Conservation (phyloP, 2,329 filamentous ascomycete genomes). For the Talaromyces pinophilus region DNA sequence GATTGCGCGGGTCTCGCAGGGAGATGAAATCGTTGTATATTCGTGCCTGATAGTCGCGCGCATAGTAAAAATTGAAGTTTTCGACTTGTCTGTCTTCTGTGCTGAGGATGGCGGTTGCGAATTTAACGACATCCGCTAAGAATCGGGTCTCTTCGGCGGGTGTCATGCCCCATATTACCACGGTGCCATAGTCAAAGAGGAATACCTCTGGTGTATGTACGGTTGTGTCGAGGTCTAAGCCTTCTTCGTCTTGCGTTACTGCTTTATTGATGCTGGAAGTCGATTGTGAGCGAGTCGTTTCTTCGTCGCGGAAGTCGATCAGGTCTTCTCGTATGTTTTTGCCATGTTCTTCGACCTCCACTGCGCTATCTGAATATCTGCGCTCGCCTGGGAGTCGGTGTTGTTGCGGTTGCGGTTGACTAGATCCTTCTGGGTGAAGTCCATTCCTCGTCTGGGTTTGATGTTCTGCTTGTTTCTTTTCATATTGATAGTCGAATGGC, state of each 20-base stretch:
- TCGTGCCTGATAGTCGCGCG: slow-evolving; percentile 91
- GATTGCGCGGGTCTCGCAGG: slow-evolving; percentile 87
- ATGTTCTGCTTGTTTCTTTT: slow-evolving; percentile 41
- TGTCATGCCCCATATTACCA: slow-evolving; percentile 98
- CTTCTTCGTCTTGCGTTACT: slow-evolving; percentile 32
- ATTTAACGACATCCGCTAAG: slow-evolving; percentile 89
- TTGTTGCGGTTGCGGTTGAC: slow-evolving; percentile 24
- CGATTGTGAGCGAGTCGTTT: slow-evolving; percentile 37
- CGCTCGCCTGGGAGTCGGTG: slow-evolving; percentile 56
- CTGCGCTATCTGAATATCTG: slow-evolving; percentile 67
- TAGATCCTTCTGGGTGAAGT: slow-evolving; percentile 31
- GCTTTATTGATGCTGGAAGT: slow-evolving; percentile 27
- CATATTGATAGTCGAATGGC: slow-evolving; percentile 76
- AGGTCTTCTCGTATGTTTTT: slow-evolving; percentile 61
- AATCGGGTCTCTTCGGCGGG: slow-evolving; percentile 86
- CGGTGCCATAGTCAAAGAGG: slow-evolving; percentile 94
- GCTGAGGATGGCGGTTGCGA: slow-evolving; percentile 85
- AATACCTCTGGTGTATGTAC: slow-evolving; percentile 95
- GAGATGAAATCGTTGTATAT: slow-evolving; percentile 99
- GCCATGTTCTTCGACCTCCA: slow-evolving; percentile 64
- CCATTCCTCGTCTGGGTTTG: slow-evolving; percentile 39
- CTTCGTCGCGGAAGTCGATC: slow-evolving; percentile 61
- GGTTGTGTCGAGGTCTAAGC: slow-evolving; percentile 77
- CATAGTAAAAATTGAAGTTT: slow-evolving; percentile 99
- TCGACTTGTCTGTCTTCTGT: slow-evolving; percentile 91